Evolutionary conservation across 2,329 filamentous ascomycete genomes (phyloP), one percentile per base, ranked within the genome.

Genomic region (Nigrospora oryzae): DNA sequence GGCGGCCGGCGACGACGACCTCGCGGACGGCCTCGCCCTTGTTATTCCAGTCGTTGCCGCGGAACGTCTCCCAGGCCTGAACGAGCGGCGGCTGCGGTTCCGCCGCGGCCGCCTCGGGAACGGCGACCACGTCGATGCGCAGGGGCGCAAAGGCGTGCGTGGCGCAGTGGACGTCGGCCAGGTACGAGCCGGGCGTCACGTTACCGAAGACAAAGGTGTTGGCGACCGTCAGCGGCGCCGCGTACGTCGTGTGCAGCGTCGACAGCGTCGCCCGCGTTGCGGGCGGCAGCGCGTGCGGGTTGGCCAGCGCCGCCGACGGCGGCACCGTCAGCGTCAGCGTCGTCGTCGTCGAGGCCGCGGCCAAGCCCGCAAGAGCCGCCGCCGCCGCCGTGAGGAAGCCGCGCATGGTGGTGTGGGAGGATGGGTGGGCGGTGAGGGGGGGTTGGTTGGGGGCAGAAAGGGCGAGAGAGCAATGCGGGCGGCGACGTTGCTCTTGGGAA

Each of bases 41-140:
- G 61, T 95, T 94, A 15, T 74, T 81, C 89, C 91, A 96, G 54
- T 93, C 86, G 56, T 95, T 91, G 0, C 89, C 89, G 40, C 89
- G 74, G 62, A 83, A 95, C 23, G 89, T 95, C 70, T 91, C 86
- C 84, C 86, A 93, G 28, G 82, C 82, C 36, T 74, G 67, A 3
- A 89, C 71, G 39, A 73, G 63, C 35, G 70, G 28, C 43, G 35
- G 17, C 35, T 10, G 15, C 41, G 1, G 33, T 15, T 5, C 17
- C 44, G n/a, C 36, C 51, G 10, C 64, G 63, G 53, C 67, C 19
- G 65, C 60, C 34, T 66, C 63, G 42, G 63, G 50, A 44, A 51
- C 55, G 30, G 41, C 50, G 3, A 57, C 54, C 15, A 93, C 77
- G 59, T 97, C 93, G 30, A 97, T 77, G 38, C 91, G 76, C 62